phyloP scores from a whole-genome alignment of 106 monocot genomes.

The Ottelia alismoides region DNA sequence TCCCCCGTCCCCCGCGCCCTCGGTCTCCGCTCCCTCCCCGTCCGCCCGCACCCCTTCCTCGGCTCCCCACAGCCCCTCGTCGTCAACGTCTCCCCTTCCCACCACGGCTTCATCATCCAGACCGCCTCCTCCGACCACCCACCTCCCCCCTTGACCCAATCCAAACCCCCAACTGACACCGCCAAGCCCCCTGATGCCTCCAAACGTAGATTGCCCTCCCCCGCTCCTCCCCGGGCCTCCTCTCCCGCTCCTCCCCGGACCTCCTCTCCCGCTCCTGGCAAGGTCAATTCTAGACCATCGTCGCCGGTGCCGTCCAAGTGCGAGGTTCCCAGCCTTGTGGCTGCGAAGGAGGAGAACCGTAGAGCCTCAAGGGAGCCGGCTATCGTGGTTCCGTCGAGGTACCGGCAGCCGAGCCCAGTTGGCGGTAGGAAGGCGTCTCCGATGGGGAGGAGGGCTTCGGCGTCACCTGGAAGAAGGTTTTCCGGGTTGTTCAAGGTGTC shows the following conservation, averaged over 20 bases:
- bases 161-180: constrained; percentile 29
- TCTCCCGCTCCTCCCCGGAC: constrained; percentile 37
- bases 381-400: constrained; percentile 94
- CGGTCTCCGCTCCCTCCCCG: constrained; percentile 42
- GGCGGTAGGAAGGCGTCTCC: constrained; percentile 44
- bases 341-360: constrained; percentile 83
- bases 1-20: constrained; percentile 46
- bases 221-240: no score
- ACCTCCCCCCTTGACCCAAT: constrained; percentile 11
- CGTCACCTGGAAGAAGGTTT: constrained; percentile 65
- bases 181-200: constrained; percentile 6
- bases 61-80: constrained; percentile 14
- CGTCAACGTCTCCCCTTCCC: constrained; percentile 23
- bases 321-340: constrained; percentile 66
- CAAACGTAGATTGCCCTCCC: no score
- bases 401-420: constrained; percentile 67
- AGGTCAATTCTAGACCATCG: constrained; percentile 25
- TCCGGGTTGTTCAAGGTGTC: constrained; percentile 51
- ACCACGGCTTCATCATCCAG: constrained; percentile 57
- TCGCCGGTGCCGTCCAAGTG: constrained; percentile 90
- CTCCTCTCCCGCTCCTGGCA: constrained; percentile 23
- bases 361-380: constrained; percentile 60
- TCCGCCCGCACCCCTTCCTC: constrained; percentile 31
- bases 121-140: constrained; percentile 31
- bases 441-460: constrained; percentile 30